Base-by-base conservation (phyloP, 495 filamentous ascomycete species). In the Hyaloscypha variabilis region DNA sequence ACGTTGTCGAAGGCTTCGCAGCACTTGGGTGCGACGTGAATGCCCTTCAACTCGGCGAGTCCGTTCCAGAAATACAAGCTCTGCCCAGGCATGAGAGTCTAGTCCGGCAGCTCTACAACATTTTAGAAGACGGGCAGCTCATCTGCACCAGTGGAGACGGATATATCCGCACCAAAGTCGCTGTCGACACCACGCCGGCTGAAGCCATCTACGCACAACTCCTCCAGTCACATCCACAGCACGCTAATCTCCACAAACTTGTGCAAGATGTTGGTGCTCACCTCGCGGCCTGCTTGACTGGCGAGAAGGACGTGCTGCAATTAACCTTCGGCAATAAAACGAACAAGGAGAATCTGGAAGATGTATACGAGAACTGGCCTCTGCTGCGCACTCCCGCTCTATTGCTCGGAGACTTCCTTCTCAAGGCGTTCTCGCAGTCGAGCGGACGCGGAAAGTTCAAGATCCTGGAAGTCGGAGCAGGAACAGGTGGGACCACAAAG, bases 401-500 rank as follows among this genome's bases (percentile, higher is more conserved):
- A 8, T 6, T 58, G 19, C 62, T 55, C 6, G 31, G 49, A 3
- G 25, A 56, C 17, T 39, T 39, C 29, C 46, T 17, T 29, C n/a
- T 60, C 13, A 29, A 39, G 17, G 26, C 57, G 4, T 46, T 60
- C 57, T 24, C 29, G 3, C 31, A 60, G 19, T 39, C 30, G 8
- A 42, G 3, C 25, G 57, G 57, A 4, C 11, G 13, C 2, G 57
- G 57, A n/a, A 60, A 60, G 31, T 60, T 79, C 0, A 76, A 71
- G 57, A 75, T 84, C 30, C 67, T 87, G 8, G 83, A 86, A 65
- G 78, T 83, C 26, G 83, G 82, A 14, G 78, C 75, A 23, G 75
- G 74, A 21, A 79, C 76, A 13, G 81, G 80, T 10, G 71, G 74
- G 19, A 72, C 75, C 0, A 81, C 81, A 2, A 55, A 78, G 36